Conservation (phyloP, 78 protist species). For the Dictyostelium firmibasis region DNA sequence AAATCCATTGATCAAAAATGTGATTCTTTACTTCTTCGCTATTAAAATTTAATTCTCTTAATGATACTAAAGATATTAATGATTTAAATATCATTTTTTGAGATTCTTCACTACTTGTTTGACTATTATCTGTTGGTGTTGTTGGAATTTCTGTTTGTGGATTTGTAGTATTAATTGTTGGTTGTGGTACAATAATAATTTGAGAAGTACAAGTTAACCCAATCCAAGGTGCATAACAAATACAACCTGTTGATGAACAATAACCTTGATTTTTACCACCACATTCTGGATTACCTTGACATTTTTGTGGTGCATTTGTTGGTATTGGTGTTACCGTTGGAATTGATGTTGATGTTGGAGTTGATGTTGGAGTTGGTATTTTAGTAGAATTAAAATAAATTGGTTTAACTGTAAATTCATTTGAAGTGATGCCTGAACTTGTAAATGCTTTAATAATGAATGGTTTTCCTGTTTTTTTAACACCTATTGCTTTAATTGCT, state of each 20-base stretch:
- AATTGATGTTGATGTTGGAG: background rate
- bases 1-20: background rate
- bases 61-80: background rate
- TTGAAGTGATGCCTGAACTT: background rate
- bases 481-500: background rate
- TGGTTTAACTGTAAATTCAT: background rate
- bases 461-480: background rate
- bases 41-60: background rate
- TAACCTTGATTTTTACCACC: constrained; percentile 6
- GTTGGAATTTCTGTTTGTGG: background rate
- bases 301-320: background rate
- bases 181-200: background rate
- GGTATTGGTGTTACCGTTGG: background rate
- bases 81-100: background rate
- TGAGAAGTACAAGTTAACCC: background rate
- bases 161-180: background rate
- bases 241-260: background rate
- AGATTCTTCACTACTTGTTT: background rate
- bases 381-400: background rate
- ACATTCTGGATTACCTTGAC: background rate
- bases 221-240: background rate
- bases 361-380: background rate
- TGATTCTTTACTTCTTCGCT: background rate
- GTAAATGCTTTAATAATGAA: background rate
- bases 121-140: background rate